These are phyloP conservation scores for Arachnopeziza araneosa DNA, from an alignment of 2,329 filamentous ascomycete genomes.

Conservation along the genomic window DNA sequence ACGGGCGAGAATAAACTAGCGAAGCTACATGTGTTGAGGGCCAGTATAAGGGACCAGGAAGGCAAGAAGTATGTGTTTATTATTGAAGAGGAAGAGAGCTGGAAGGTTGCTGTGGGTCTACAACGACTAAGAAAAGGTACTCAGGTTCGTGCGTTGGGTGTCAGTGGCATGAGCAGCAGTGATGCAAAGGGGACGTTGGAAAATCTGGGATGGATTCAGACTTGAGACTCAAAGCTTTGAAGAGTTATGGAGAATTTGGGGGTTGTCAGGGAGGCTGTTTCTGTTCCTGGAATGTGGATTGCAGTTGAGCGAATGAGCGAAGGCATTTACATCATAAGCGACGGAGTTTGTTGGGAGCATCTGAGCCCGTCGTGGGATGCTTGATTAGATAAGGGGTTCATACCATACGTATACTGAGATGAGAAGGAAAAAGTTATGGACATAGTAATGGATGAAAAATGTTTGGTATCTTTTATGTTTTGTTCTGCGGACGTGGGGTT, in stretches of 20 bases:
- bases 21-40: constrained; percentile 57
- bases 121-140: constrained; percentile 55
- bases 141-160: constrained; percentile 53
- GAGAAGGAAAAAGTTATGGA: neutral
- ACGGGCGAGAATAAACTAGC: constrained; percentile 49
- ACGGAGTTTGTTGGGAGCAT: neutral
- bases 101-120: constrained; percentile 61
- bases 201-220: constrained; percentile 44
- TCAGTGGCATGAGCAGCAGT: constrained; percentile 47
- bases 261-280: neutral
- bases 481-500: no score
- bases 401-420: neutral
- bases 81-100: constrained; percentile 57
- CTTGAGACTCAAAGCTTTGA: neutral
- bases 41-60: constrained; percentile 59
- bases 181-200: constrained; percentile 53
- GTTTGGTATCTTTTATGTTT: no score
- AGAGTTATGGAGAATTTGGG: neutral
- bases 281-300: neutral
- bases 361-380: neutral
- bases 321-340: neutral
- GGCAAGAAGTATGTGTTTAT: constrained; percentile 62
- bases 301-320: neutral
- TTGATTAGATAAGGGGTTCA: neutral
- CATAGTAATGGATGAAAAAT: neutral